A percentile compares a stretch with the other conserved stretches of the same genome.
These are phyloP conservation scores for Ustilago loliicola DNA, from an alignment of 1,284 basidiomycete species.

Conservation along the genomic window DNA sequence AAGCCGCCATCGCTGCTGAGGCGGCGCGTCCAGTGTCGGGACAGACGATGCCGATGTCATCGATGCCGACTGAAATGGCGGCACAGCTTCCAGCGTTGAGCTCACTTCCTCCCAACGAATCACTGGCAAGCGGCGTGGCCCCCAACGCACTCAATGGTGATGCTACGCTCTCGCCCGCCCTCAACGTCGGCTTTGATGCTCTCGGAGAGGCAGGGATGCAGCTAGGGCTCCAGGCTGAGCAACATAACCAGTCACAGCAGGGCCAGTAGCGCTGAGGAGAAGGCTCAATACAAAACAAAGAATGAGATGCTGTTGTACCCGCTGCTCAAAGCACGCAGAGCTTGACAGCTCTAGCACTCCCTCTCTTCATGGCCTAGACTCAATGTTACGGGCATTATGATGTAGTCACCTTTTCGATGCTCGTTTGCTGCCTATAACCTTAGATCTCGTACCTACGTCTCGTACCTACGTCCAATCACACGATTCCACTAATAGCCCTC, in stretches of 20 bases:
- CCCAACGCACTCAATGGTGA: slow-evolving; percentile 24
- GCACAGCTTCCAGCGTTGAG: slow-evolving; percentile 50
- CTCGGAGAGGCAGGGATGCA: slow-evolving; percentile 32
- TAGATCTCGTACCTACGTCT: neutral
- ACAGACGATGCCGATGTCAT: slow-evolving; percentile 58
- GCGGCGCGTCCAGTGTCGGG: slow-evolving; percentile 40
- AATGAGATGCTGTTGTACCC: neutral
- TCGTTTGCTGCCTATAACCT: neutral
- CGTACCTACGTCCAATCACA: neutral
- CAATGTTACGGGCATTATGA: slow-evolving; percentile 5
- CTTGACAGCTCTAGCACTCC: neutral
- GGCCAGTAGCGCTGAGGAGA: neutral
- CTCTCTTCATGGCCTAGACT: neutral
- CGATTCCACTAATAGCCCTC: neutral
- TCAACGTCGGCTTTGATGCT: slow-evolving; percentile 37
- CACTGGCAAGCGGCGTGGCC: slow-evolving; percentile 33
- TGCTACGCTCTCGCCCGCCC: slow-evolving; percentile 33
- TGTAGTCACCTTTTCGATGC: neutral
- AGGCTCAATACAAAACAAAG: neutral
- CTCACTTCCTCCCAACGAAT: slow-evolving; percentile 37
- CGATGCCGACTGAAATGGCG: slow-evolving; percentile 57
- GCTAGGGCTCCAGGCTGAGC: slow-evolving; percentile 23
- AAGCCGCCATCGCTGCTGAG: slow-evolving; percentile 42
- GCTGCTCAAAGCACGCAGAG: neutral
- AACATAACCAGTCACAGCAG: slow-evolving; percentile 15